Conservation (phyloP, 75 land plant genomes). For the Cunninghamia lanceolata region DNA sequence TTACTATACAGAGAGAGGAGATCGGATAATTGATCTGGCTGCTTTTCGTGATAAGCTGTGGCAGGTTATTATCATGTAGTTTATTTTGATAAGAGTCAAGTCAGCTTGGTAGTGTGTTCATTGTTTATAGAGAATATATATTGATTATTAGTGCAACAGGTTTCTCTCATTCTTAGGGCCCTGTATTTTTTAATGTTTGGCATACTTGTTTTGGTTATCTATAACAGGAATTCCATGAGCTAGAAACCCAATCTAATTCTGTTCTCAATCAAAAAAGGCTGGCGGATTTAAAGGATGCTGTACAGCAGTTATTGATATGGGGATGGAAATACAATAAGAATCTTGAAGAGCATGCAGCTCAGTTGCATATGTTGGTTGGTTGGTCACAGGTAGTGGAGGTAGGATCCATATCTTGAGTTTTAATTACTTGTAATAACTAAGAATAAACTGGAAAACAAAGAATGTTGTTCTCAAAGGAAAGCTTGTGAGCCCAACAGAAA, state of each 20-base stretch:
- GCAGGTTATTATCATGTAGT: conserved; percentile 52
- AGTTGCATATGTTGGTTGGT: conserved; percentile 88
- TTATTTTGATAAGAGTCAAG: not conserved
- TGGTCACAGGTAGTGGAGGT: conserved; percentile 99
- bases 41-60: conserved; percentile 81
- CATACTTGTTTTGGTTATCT: not conserved
- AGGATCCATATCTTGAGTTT: not conserved
- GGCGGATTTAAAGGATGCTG: conserved; percentile 56
- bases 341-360: conserved; percentile 96
- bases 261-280: conserved; percentile 51
- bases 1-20: conserved; percentile 88
- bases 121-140: no score
- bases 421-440: not conserved
- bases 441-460: not conserved
- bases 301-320: conserved; percentile 90
- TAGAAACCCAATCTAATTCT: conserved; percentile 47
- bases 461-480: not conserved
- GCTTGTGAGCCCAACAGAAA: not conserved
- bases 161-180: not conserved
- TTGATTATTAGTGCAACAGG: not conserved
- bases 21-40: conserved; percentile 86
- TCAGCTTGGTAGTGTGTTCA: not conserved
- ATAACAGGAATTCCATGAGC: conserved; percentile 51
- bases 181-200: not conserved
- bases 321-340: conserved; percentile 91